Base-by-base conservation (phyloP, 2,329 filamentous ascomycete species). In the Exophiala sp. region DNA sequence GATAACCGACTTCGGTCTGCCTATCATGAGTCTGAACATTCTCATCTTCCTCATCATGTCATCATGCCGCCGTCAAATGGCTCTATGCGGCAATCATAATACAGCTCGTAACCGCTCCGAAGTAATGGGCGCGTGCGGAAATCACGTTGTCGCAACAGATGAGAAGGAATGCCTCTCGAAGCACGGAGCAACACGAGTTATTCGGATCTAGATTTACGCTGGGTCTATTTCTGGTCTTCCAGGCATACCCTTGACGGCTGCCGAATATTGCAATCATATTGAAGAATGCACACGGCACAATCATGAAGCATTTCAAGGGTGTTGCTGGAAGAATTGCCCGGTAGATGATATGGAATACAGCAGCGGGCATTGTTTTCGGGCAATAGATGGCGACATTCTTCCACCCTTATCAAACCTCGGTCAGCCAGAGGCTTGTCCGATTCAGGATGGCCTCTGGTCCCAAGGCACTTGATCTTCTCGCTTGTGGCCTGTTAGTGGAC, bases 81-180 rank as follows among this genome's bases (percentile, higher is more conserved):
- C 21, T 12, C 32, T 24, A 32, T 38, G 10, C n/a, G 33, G 34
- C 20, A 48, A 34, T 24, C 8, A 18, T 10, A 48, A n/a, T 52
- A 29, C 42, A 35, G 18, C 33, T 24, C 20, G 16, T 20, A 21
- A 52, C 34, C 20, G 36, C 32, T 14, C 14, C 21, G 39, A 29
- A 47, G 29, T 36, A 36, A 46, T 32, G 41, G 48, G 57, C 57
- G 57, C 52, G 57, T 60, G 57, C 57, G 54, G 54, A 57, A 59
- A 59, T 59, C 52, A 57, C 41, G 16, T 48, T 49, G 50, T 33
- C 41, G 6, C 36, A 20, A 36, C 39, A 40, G 11, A 32, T 10
- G 51, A 36, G 14, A 32, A 47, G 48, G 51, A 52, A 54, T 54
- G 51, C 36, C 41, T 46, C 35, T 46, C 38, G 39, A 42, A 45